Conservation (phyloP, 768 basidiomycete species). For the Russula sp. region DNA sequence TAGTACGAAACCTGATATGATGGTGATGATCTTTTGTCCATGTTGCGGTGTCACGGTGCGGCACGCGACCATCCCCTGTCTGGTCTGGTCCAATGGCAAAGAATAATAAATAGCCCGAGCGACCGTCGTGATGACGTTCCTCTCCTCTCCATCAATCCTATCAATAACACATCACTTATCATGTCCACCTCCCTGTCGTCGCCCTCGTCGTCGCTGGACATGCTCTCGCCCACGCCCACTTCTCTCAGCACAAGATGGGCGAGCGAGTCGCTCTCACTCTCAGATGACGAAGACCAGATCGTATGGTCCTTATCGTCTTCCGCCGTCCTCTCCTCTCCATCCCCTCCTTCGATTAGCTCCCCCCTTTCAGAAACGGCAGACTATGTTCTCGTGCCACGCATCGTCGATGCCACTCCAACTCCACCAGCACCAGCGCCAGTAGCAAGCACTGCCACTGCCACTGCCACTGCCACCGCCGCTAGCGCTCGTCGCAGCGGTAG, state of each 20-base stretch:
- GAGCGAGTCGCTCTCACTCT: constrained; percentile 16
- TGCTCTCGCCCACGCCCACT: constrained; percentile 14
- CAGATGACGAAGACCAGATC: constrained; percentile 30
- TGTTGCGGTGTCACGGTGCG: no score
- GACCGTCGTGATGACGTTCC: not conserved
- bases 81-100: no score
- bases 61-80: no score
- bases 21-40: no score
- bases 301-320: constrained; percentile 30
- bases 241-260: constrained; percentile 24
- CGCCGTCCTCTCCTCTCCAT: constrained; percentile 11
- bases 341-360: constrained; percentile 22
- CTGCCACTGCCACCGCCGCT: not conserved
- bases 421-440: constrained; percentile 24
- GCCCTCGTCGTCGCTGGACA: constrained; percentile 18
- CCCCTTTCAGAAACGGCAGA: constrained; percentile 34
- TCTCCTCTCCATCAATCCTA: not conserved
- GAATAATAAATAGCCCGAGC: constrained; percentile 8
- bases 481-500: no score
- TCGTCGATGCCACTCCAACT: constrained; percentile 52
- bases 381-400: constrained; percentile 41
- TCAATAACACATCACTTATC: not conserved
- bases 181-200: constrained; percentile 23
- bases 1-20: no score
- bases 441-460: constrained; percentile 49